These are phyloP conservation scores for Dactylellina leptospora DNA, from an alignment of 2,329 filamentous ascomycete species.

Conservation along the genomic window DNA sequence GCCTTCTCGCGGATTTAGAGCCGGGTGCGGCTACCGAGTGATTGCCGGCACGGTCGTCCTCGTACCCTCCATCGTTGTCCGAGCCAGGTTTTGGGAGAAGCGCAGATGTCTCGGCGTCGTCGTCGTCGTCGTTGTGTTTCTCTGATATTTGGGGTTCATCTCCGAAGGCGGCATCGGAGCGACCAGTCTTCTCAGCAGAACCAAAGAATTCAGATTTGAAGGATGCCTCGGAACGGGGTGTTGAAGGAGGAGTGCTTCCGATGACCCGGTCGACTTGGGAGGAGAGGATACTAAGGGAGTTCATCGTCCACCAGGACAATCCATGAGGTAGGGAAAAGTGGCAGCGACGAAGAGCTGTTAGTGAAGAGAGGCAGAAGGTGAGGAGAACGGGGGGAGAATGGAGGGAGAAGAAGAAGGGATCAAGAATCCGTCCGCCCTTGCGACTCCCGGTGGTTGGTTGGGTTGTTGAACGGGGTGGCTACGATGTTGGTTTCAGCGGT, in stretches of 20 bases:
- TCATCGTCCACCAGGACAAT: slow-evolving; percentile 75
- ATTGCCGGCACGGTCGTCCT: slow-evolving; percentile 51
- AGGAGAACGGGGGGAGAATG: background rate
- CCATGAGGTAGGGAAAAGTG: slow-evolving; percentile 60
- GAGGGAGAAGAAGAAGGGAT: slow-evolving; percentile 2
- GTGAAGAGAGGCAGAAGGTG: background rate
- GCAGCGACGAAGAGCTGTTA: slow-evolving; percentile 19
- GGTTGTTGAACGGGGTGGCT: background rate
- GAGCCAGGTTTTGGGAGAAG: slow-evolving; percentile 57
- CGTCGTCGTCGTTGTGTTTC: slow-evolving; percentile 60
- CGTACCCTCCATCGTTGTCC: slow-evolving; percentile 57
- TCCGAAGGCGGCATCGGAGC: slow-evolving; percentile 60
- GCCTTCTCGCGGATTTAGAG: slow-evolving; percentile 20
- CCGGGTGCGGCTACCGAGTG: slow-evolving; percentile 16
- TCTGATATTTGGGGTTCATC: slow-evolving; percentile 57
- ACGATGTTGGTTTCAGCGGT: slow-evolving; percentile 1
- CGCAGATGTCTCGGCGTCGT: slow-evolving; percentile 59
- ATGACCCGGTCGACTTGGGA: slow-evolving; percentile 72
- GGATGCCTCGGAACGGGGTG: slow-evolving; percentile 60
- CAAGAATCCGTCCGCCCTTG: no score
- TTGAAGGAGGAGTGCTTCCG: slow-evolving; percentile 67
- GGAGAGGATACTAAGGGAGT: slow-evolving; percentile 94
- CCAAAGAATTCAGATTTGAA: slow-evolving; percentile 65
- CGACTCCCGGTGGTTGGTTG: background rate
- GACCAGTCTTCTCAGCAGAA: slow-evolving; percentile 55